Base-by-base conservation (phyloP, 169 alveolate genomes). In the Plasmodium gonderi region DNA sequence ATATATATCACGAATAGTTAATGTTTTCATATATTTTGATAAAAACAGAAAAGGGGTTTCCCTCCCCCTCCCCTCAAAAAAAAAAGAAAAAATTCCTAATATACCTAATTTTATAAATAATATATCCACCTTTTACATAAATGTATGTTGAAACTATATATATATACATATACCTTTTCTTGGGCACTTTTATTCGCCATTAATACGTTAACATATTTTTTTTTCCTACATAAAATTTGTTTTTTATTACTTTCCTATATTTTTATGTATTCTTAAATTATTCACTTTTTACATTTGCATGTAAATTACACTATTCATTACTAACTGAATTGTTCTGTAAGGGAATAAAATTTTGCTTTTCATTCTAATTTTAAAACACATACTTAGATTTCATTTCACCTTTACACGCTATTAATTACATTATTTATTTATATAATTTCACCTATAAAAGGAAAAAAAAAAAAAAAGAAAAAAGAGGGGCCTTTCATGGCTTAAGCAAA, bases 121-220 rank as follows among this genome's bases (percentile, higher is more conserved):
- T 75, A 45, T 75, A 75, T 75, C 36, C 60, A 78, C 42, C 23
- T 40, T 78, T 80, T 40, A 40, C 68, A 60, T n/a, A 40, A 20
- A 60, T 65, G 64, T 64, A 80, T 42, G 91, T 40, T 80, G 91
- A 80, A 80, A 40, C 49, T 38, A 47, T 65, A 17, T 36, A 60
- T 80, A 26, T 67, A 20, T 42, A n/a, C n/a, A n/a, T n/a, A n/a
- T n/a, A 29, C 72, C n/a, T 4, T 36, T 14, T n/a, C 40, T 8
- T 64, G 80, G 80, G 23, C 72, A 40, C 49, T 80, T 20, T 38
- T 67, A 80, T 80, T 80, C 72, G 91, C 80, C 49, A 47, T 80
- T 64, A 80, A 42, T 20, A 65, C 72, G 23, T 60, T 64, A 6
- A 80, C 79, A 60, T 67, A 64, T 79, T 51, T 33, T 54, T 79